Base-by-base conservation (phyloP, 1,284 basidiomycete genomes). In the Phaffia rhodozyma region DNA sequence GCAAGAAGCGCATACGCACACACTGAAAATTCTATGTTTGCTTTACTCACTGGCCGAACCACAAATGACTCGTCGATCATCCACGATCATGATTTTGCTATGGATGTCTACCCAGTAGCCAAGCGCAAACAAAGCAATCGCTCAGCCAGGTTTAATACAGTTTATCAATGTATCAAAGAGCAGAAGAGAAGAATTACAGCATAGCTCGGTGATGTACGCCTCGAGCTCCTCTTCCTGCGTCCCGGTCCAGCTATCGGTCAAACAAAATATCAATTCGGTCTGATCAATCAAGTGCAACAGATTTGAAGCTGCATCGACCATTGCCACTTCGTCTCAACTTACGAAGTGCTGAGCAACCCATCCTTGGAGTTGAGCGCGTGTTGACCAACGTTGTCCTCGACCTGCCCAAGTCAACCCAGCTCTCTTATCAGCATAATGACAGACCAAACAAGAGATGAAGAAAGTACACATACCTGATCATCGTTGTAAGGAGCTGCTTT, bases 81-180 rank as follows among this genome's bases (percentile, higher is more conserved):
- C 92, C 27, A 94, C 89, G 66, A 96, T 89, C 91, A 96, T 92
- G 29, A 94, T 69, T 71, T 79, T 78, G 62, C 69, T 72, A 69
- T 76, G 75, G 55, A 76, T 76, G 66, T 75, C 75, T 73, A 58
- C 25, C 55, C 23, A 20, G 18, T 60, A 30, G 53, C 67, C 43
- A 69, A 57, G 11, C 20, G 20, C 29, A 38, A 20, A 7, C 25
- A 4, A 21, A 1, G 25, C n/a, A 47, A 16, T 6, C 21, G 49
- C 29, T 2, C 38, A 43, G 16, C 16, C 38, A 43, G 38, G 5
- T 16, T 16, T 43, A 5, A 11, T 2, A 16, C 5, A 16, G 16
- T 43, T 16, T 43, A 43, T 43, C 29, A 53, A 51, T 25, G 53
- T 32, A 23, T 63, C n/a, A 7, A 3, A 18, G 1, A 47, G 1